Conservation (phyloP, 108 stramenopile genomes). For the Skeletonema grethae region DNA sequence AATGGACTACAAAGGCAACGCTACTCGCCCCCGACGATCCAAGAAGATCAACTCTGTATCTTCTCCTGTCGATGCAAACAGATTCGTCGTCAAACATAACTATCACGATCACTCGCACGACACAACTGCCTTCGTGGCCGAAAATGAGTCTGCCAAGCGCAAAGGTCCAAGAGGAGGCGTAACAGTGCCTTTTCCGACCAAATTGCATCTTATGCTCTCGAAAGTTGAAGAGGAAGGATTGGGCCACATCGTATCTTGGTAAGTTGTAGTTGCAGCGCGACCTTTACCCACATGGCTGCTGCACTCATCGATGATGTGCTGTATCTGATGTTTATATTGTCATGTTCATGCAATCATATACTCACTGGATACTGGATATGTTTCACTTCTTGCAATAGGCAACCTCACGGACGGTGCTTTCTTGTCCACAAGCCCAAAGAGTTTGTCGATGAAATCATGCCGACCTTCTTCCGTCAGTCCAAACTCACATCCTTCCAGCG, state of each 20-base stretch:
- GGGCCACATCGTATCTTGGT: conserved; percentile 68
- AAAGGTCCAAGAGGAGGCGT: conserved; percentile 60
- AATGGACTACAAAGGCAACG: neutral
- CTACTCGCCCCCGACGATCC: neutral
- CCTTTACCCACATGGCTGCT: no score
- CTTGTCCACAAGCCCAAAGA: conserved; percentile 68
- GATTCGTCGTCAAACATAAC: conserved; percentile 25
- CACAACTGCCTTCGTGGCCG: neutral
- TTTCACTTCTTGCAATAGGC: conserved; percentile 14
- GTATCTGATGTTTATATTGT: neutral
- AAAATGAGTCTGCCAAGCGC: neutral
- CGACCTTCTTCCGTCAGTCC: conserved; percentile 89
- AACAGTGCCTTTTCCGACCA: conserved; percentile 64
- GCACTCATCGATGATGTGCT: neutral
- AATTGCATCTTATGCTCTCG: conserved; percentile 66
- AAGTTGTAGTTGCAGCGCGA: conserved; percentile 1
- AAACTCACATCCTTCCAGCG: conserved; percentile 85
- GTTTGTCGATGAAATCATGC: conserved; percentile 80
- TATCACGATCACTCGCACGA: conserved; percentile 29
- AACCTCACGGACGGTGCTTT: conserved; percentile 75
- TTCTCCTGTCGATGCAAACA: neutral
- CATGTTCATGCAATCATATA: neutral
- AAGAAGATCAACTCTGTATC: neutral
- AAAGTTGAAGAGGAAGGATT: conserved; percentile 60
- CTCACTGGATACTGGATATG: neutral